phyloP scores from a whole-genome alignment of 257 asterid genomes.

The Capsicum pubescens region DNA sequence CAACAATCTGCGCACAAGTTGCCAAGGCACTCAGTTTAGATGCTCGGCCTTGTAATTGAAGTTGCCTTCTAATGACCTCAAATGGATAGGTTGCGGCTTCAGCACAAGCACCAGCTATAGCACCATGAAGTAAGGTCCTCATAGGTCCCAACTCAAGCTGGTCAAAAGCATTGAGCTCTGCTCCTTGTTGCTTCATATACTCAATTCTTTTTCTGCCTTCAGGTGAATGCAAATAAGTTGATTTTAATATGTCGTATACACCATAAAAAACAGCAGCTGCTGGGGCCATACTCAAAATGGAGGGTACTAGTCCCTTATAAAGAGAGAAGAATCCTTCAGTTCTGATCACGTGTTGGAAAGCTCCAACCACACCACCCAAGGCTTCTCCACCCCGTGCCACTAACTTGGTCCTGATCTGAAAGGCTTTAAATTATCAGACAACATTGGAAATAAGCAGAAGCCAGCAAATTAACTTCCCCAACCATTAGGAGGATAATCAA shows the following conservation, averaged over 20 bases:
- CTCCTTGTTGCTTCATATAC: slow-evolving; percentile 63
- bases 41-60: slow-evolving; percentile 84
- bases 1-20: slow-evolving; percentile 68
- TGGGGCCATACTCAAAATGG: slow-evolving; percentile 98
- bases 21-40: slow-evolving; percentile 72
- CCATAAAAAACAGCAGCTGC: slow-evolving; percentile 97
- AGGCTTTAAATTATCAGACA: slow-evolving; percentile 30
- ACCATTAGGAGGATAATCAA: slow-evolving; percentile 6
- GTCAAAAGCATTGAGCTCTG: slow-evolving; percentile 80
- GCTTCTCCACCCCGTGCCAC: slow-evolving; percentile 97
- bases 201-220: slow-evolving; percentile 79
- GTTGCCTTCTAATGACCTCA: slow-evolving; percentile 94
- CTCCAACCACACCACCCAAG: slow-evolving; percentile 91
- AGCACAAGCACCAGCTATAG: slow-evolving; percentile 97
- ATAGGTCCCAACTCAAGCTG: slow-evolving; percentile 89
- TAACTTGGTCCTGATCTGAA: slow-evolving; percentile 91
- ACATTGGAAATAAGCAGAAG: not conserved
- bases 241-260: slow-evolving; percentile 86
- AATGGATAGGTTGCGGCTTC: slow-evolving; percentile 96
- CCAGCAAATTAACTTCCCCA: slow-evolving; percentile 12
- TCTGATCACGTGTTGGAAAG: slow-evolving; percentile 77
- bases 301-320: slow-evolving; percentile 90
- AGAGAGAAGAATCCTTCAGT: slow-evolving; percentile 95
- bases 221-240: slow-evolving; percentile 78
- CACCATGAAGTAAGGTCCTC: slow-evolving; percentile 91